Conservation (phyloP, 345 rosid genomes). For the Eucalyptus curtisii region DNA sequence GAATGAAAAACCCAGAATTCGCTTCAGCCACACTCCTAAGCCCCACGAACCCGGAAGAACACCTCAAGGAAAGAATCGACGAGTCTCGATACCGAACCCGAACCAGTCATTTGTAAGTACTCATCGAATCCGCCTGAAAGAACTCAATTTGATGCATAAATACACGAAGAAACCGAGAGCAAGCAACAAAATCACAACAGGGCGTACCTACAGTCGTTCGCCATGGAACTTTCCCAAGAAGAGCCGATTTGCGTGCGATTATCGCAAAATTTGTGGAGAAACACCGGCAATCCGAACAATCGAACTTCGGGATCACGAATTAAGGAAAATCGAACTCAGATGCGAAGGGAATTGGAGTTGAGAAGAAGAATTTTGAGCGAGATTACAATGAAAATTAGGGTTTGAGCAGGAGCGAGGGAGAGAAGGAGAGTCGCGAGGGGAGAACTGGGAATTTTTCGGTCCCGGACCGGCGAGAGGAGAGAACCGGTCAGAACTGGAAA, state of each 20-base stretch:
- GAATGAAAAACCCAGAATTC: background rate
- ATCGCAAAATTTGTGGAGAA: background rate
- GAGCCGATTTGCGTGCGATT: background rate
- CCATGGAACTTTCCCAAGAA: background rate
- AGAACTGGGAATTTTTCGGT: background rate
- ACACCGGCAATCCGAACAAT: background rate
- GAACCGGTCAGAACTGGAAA: background rate
- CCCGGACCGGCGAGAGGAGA: background rate
- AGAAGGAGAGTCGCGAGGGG: background rate
- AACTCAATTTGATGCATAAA: background rate
- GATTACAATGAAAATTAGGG: background rate
- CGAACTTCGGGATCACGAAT: background rate
- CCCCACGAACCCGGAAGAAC: background rate
- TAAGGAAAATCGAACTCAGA: background rate
- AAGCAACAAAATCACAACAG: background rate
- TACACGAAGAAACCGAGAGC: background rate
- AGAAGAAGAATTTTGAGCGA: background rate
- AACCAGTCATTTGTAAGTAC: background rate
- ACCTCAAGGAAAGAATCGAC: background rate
- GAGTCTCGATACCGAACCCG: background rate
- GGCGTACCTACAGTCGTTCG: background rate
- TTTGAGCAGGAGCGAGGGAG: background rate
- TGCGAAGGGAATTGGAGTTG: background rate
- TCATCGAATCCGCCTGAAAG: background rate
- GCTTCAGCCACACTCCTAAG: background rate